Evolutionary conservation across 2,329 filamentous ascomycete species (phyloP).

Genomic region (Alternaria incomplexa): DNA sequence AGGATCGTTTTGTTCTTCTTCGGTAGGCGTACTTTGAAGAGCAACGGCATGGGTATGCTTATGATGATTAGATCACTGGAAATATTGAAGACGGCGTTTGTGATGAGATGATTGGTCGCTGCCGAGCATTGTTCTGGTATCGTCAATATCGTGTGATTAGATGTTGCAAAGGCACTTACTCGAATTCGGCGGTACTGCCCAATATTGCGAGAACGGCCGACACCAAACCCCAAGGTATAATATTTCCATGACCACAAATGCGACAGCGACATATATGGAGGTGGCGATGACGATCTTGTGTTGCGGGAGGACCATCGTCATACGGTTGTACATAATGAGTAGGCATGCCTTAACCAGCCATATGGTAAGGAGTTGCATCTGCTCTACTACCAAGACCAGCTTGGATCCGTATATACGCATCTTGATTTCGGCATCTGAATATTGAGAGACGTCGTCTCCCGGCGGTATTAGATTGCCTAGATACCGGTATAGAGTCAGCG

Average conservation of each 20-base stretch:
- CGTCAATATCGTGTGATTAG: neutral
- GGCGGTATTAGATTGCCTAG: conserved; percentile 43
- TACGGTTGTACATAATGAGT: conserved; percentile 60
- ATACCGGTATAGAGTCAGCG: neutral
- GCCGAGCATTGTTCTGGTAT: conserved; percentile 50
- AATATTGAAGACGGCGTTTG: conserved; percentile 53
- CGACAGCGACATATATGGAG: conserved; percentile 52
- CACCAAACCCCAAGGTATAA: conserved; percentile 63
- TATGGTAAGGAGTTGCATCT: conserved; percentile 58
- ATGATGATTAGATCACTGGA: conserved; percentile 55
- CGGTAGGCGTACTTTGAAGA: conserved; percentile 52
- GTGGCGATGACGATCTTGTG: conserved; percentile 51
- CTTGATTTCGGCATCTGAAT: conserved; percentile 47
- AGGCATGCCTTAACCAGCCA: conserved; percentile 63
- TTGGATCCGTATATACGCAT: conserved; percentile 60
- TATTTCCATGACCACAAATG: conserved; percentile 57
- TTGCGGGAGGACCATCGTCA: conserved; percentile 49
- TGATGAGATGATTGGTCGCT: conserved; percentile 50
- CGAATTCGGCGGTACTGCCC: conserved; percentile 54
- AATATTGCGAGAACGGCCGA: conserved; percentile 60
- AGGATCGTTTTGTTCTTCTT: conserved; percentile 60
- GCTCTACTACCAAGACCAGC: conserved; percentile 60
- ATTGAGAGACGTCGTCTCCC: conserved; percentile 36
- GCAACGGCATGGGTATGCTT: conserved; percentile 54
- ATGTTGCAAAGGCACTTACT: conserved; percentile 18